A percentile compares a stretch with the other conserved stretches of the same genome.
phyloP scores from a whole-genome alignment of 352 stramenopile species.

The Phytophthora pinifolia region DNA sequence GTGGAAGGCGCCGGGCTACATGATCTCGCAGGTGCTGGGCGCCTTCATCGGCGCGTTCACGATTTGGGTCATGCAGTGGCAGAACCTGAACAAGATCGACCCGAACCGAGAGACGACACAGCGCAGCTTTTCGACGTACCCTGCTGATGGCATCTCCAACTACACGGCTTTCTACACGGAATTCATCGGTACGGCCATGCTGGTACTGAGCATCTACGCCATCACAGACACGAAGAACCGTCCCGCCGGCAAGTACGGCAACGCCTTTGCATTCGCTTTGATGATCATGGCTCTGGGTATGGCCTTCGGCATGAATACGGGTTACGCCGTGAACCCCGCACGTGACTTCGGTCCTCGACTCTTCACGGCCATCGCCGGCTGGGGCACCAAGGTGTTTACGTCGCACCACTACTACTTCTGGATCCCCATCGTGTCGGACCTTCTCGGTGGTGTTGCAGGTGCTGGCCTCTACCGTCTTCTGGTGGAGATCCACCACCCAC shows the following conservation, averaged over 20 bases:
- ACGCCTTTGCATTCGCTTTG: slow-evolving; percentile 40
- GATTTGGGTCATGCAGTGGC: no score
- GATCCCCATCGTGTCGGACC: slow-evolving; percentile 43
- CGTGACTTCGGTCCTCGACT: slow-evolving; percentile 42
- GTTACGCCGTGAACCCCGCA: slow-evolving; percentile 42
- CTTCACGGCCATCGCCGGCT: slow-evolving; percentile 41
- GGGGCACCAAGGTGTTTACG: slow-evolving; percentile 45
- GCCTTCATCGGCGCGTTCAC: no score
- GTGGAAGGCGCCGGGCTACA: slow-evolving; percentile 45
- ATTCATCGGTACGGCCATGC: slow-evolving; percentile 49
- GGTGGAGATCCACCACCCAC: slow-evolving; percentile 42
- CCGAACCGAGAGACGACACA: slow-evolving; percentile 31
- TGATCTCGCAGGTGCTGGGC: slow-evolving; percentile 39
- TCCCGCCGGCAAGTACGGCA: slow-evolving; percentile 28
- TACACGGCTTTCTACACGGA: slow-evolving; percentile 27
- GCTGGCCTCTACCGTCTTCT: slow-evolving; percentile 33
- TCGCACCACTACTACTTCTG: slow-evolving; percentile 50
- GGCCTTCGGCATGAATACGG: slow-evolving; percentile 55
- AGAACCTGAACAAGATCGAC: no score
- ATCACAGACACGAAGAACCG: slow-evolving; percentile 51
- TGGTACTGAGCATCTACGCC: slow-evolving; percentile 48
- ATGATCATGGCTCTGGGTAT: slow-evolving; percentile 61
- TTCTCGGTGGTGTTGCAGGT: slow-evolving; percentile 35
- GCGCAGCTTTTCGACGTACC: slow-evolving; percentile 43
- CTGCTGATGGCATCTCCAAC: slow-evolving; percentile 17